phyloP scores from a whole-genome alignment of 345 rosid species.

The Pugionium cornutum region DNA sequence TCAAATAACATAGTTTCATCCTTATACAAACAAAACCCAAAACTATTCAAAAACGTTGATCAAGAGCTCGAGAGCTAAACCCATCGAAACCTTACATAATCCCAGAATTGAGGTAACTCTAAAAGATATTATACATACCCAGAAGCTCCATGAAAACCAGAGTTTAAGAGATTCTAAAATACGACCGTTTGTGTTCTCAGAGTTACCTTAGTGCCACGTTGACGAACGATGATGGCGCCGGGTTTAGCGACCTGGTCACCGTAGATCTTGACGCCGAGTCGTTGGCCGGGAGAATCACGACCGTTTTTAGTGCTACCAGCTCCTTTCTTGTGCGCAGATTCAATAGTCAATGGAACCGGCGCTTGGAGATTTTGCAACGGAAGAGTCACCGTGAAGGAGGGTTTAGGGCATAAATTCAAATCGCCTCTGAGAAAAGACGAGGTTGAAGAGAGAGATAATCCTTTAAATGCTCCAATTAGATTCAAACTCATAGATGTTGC shows the following conservation, averaged over 20 bases:
- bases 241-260: slow-evolving; percentile 95
- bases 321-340: slow-evolving; percentile 96
- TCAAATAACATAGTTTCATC: neutral
- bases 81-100: neutral
- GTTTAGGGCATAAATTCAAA: slow-evolving; percentile 35
- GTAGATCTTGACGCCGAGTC: slow-evolving; percentile 92
- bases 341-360: slow-evolving; percentile 61
- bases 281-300: slow-evolving; percentile 85
- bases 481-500: slow-evolving; percentile 51
- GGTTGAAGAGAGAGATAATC: slow-evolving; percentile 61
- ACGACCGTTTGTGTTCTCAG: neutral
- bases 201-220: slow-evolving; percentile 93
- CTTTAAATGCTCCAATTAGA: slow-evolving; percentile 63
- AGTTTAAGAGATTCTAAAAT: neutral
- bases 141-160: neutral
- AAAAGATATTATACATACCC: neutral
- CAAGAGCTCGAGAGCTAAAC: neutral
- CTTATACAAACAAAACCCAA: neutral
- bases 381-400: slow-evolving; percentile 45
- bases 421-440: slow-evolving; percentile 68
- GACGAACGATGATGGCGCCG: slow-evolving; percentile 92
- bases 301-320: slow-evolving; percentile 99
- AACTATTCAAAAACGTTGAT: neutral
- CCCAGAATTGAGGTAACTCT: neutral
- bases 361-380: slow-evolving; percentile 44